phyloP scores from a whole-genome alignment of 495 filamentous ascomycete species.

The Lindgomyces ingoldianus region DNA sequence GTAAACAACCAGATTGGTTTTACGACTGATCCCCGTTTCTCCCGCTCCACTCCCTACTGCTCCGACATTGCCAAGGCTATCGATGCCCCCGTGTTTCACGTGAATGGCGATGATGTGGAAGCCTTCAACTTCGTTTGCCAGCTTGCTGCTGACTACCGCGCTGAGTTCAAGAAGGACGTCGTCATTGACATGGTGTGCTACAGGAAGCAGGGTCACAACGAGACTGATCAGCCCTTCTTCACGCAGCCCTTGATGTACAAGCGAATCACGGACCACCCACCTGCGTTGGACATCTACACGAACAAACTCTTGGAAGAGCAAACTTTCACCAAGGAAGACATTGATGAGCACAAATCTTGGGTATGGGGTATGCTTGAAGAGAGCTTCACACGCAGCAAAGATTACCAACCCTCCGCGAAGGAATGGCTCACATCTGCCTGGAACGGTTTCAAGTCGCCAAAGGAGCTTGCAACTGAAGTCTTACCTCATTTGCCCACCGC shows the following conservation, averaged over 20 bases:
- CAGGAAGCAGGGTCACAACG: conserved; percentile 98
- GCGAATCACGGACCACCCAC: conserved; percentile 77
- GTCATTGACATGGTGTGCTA: conserved; percentile 99
- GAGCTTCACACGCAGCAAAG: conserved; percentile 93
- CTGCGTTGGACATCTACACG: conserved; percentile 83
- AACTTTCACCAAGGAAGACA: conserved; percentile 94
- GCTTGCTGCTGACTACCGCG: conserved; percentile 93
- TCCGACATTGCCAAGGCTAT: conserved; percentile 99
- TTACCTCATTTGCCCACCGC: conserved; percentile 89
- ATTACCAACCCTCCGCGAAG: conserved; percentile 93
- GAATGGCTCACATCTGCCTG: conserved; percentile 98
- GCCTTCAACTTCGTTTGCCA: conserved; percentile 98
- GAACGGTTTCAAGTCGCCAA: conserved; percentile 99
- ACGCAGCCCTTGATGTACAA: conserved; percentile 99
- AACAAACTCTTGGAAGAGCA: conserved; percentile 84
- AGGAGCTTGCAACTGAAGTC: conserved; percentile 93
- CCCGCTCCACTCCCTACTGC: conserved; percentile 97
- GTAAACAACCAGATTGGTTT: conserved; percentile 99
- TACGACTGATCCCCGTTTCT: conserved; percentile 97
- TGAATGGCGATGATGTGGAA: conserved; percentile 97
- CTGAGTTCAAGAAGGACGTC: conserved; percentile 95
- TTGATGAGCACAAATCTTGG: conserved; percentile 99
- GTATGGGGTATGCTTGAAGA: conserved; percentile 99
- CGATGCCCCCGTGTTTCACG: conserved; percentile 97
- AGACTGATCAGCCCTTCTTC: conserved; percentile 98